phyloP scores from a whole-genome alignment of 352 stramenopile species.

The Pythium guiyangense region DNA sequence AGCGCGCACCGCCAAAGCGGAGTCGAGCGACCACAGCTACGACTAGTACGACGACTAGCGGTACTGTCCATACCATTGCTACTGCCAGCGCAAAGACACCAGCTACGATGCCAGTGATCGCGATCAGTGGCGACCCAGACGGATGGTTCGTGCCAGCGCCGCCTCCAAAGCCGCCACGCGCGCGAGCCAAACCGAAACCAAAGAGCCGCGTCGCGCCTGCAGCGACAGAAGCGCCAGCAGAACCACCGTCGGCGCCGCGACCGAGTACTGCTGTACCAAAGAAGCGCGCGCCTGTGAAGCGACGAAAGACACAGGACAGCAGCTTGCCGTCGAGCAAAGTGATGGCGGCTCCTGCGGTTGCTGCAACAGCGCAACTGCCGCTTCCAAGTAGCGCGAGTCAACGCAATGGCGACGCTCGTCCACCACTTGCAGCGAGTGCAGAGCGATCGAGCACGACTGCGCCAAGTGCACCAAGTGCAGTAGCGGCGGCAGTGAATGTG shows the following conservation, averaged over 20 bases:
- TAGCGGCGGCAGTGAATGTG: no score
- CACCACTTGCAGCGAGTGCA: no score
- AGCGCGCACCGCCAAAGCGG: slow-evolving; percentile 4
- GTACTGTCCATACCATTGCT: no score
- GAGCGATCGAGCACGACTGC: no score
- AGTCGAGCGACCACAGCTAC: background rate
- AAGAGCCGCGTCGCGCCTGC: background rate
- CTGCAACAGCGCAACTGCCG: background rate
- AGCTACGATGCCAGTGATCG: background rate
- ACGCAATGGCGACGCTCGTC: no score
- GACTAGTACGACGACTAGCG: background rate
- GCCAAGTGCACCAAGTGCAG: no score
- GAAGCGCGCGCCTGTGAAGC: background rate
- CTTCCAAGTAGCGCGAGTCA: background rate
- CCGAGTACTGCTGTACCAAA: background rate
- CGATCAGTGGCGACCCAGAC: background rate
- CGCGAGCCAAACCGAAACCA: background rate
- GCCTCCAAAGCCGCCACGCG: background rate
- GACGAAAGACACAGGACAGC: slow-evolving; percentile 3
- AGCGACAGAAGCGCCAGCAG: background rate
- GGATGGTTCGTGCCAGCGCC: no score
- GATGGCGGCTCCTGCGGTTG: background rate
- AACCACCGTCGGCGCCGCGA: background rate
- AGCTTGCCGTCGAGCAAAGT: background rate
- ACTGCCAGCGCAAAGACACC: background rate